A percentile compares a stretch with the other conserved stretches of the same genome.
These are phyloP conservation scores for Rhodotorula taiwanensis DNA, from an alignment of 768 basidiomycete genomes.

Conservation along the genomic window DNA sequence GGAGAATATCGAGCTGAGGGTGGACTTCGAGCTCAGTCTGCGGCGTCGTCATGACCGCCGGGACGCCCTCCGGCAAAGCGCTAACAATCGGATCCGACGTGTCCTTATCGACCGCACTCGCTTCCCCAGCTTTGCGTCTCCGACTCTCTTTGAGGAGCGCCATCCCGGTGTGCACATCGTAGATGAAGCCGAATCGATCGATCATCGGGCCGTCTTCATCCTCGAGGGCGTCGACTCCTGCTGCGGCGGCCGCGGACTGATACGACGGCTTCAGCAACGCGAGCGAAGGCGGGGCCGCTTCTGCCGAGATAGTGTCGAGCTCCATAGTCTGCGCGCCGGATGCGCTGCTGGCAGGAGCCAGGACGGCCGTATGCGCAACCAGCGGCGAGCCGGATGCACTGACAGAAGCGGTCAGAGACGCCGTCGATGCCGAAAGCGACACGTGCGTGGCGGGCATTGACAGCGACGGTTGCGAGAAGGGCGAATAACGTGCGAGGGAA, in stretches of 20 bases:
- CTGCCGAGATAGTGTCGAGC: conserved; percentile 21
- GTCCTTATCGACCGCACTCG: conserved; percentile 55
- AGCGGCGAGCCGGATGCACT: background rate
- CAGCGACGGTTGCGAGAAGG: conserved; percentile 19
- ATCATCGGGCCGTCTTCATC: conserved; percentile 44
- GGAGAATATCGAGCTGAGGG: conserved; percentile 69
- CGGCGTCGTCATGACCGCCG: conserved; percentile 6
- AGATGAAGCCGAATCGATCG: conserved; percentile 85
- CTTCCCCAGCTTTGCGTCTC: conserved; percentile 41
- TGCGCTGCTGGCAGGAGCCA: background rate
- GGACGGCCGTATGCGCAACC: background rate
- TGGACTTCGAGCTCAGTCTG: conserved; percentile 52
- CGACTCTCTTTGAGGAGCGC: conserved; percentile 55
- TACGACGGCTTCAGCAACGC: conserved; percentile 38
- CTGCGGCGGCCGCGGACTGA: conserved; percentile 54
- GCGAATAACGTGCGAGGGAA: conserved; percentile 23
- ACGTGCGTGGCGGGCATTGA: conserved; percentile 16
- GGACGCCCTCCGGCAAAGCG: too few species aligned
- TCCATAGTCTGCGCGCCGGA: conserved; percentile 19
- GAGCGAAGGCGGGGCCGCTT: conserved; percentile 27
- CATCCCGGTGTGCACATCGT: conserved; percentile 75
- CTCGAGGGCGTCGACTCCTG: conserved; percentile 50
- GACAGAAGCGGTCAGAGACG: background rate
- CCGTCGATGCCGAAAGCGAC: conserved; percentile 4
- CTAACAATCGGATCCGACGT: too few species aligned